A percentile compares a stretch with the other conserved stretches of the same genome.
Conservation (phyloP, 108 stramenopile genomes). For the Cyclotella choctawhatcheeana region DNA sequence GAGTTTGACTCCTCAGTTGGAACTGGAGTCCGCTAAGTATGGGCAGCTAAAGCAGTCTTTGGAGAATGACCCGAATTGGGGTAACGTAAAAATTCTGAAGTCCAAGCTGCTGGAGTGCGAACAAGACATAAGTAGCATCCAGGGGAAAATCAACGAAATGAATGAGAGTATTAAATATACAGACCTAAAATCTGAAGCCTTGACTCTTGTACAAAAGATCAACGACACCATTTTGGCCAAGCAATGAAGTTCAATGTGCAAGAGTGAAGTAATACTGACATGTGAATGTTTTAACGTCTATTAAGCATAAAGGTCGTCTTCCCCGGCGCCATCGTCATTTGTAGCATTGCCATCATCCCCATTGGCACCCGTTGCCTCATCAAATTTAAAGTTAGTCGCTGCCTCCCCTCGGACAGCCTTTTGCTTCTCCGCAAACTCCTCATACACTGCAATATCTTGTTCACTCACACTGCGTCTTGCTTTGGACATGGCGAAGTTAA, state of each 20-base stretch:
- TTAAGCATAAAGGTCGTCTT: conserved; percentile 28
- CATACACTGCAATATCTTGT: conserved; percentile 88
- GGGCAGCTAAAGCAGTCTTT: neutral
- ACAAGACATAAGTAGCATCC: conserved; percentile 14
- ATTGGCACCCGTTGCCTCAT: conserved; percentile 10
- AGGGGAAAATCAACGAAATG: conserved; percentile 10
- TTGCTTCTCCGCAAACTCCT: conserved; percentile 85
- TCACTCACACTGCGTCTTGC: conserved; percentile 89
- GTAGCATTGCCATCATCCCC: conserved; percentile 14
- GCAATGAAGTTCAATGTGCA: neutral
- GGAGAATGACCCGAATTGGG: conserved; percentile 23
- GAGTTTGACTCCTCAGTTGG: conserved; percentile 3
- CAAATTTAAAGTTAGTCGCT: conserved; percentile 44
- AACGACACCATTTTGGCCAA: neutral
- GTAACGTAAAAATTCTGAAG: conserved; percentile 14
- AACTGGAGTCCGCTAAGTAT: neutral
- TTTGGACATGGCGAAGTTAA: conserved; percentile 90
- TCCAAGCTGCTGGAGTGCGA: conserved; percentile 6
- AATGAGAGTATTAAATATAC: conserved; percentile 13
- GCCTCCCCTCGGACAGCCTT: conserved; percentile 60
- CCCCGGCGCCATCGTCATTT: conserved; percentile 15
- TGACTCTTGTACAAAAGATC: conserved; percentile 13
- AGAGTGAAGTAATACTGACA: no score
- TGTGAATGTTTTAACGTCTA: no score
- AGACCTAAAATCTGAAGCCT: conserved; percentile 10